Percentiles rank a stretch among this genome's conserved stretches.
These are phyloP conservation scores for Picea sitchensis DNA, from an alignment of 75 land plant genomes.

Conservation along the genomic window DNA sequence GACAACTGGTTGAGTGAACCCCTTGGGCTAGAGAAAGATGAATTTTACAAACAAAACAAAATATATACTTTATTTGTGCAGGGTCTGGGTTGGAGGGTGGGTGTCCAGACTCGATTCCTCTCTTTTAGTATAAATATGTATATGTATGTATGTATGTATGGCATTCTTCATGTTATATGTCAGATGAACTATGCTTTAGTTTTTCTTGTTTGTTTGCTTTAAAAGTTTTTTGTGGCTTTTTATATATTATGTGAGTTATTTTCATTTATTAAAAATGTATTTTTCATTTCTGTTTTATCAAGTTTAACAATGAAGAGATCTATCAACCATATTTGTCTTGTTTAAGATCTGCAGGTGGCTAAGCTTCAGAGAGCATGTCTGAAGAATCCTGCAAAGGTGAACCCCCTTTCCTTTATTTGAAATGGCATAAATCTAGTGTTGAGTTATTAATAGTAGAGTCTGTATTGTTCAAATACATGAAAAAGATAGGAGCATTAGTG, in stretches of 20 bases:
- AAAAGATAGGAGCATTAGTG: background rate
- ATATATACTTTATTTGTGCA: background rate
- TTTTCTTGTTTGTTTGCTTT: background rate
- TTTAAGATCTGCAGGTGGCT: slow-evolving; percentile 47
- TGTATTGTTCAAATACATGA: background rate
- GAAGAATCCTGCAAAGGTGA: slow-evolving; percentile 87
- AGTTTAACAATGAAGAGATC: background rate
- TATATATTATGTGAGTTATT: background rate
- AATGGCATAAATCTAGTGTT: background rate
- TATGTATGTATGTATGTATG: too few species aligned
- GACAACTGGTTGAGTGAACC: too few species aligned
- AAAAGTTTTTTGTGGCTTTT: background rate
- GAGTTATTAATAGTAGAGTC: background rate
- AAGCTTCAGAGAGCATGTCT: slow-evolving; percentile 91
- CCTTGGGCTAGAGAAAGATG: background rate
- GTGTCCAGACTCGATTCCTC: background rate
- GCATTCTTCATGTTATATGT: background rate
- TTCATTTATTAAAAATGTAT: background rate
- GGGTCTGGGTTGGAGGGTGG: background rate
- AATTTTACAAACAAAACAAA: background rate
- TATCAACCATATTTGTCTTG: background rate
- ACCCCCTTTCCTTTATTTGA: background rate
- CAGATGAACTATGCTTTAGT: background rate
- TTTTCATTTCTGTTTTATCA: background rate
- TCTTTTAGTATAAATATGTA: background rate